A percentile compares a stretch with the other conserved stretches of the same genome.
Evolutionary conservation across 306 rosid genomes (phyloP).

Genomic region (Sophora flavescens): DNA sequence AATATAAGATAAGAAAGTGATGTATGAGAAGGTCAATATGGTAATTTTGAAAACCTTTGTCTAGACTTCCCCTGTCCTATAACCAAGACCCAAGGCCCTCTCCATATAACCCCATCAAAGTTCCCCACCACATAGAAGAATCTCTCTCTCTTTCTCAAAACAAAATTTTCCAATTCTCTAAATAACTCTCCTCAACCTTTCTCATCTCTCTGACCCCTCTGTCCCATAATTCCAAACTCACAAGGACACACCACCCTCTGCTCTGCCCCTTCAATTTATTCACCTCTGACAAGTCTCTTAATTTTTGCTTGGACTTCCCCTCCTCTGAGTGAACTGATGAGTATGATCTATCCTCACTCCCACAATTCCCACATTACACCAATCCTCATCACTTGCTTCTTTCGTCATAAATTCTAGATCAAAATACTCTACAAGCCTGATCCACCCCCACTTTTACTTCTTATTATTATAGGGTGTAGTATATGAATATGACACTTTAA

Average conservation of each 20-base stretch:
- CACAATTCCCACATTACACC: slow-evolving; percentile 62
- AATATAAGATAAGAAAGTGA: not conserved
- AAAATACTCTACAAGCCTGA: slow-evolving; percentile 4
- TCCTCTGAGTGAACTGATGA: slow-evolving; percentile 42
- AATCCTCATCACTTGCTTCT: slow-evolving; percentile 56
- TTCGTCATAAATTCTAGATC: slow-evolving; percentile 51
- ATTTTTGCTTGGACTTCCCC: slow-evolving; percentile 16
- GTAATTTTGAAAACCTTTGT: not conserved
- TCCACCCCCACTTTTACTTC: slow-evolving; percentile 19
- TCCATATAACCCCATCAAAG: slow-evolving; percentile 68
- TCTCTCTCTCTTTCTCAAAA: slow-evolving; percentile 38
- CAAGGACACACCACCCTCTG: slow-evolving; percentile 19
- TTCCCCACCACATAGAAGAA: slow-evolving; percentile 55
- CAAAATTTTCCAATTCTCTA: slow-evolving; percentile 46
- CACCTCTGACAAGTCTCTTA: slow-evolving; percentile 38
- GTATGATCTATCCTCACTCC: slow-evolving; percentile 53
- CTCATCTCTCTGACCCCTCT: not conserved
- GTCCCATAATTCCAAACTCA: slow-evolving; percentile 38
- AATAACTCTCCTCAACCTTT: slow-evolving; percentile 19
- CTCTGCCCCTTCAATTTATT: slow-evolving; percentile 29
- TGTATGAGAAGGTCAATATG: slow-evolving; percentile 24
- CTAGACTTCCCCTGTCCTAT: slow-evolving; percentile 42
- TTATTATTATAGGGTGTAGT: not conserved
- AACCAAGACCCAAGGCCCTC: slow-evolving; percentile 46
- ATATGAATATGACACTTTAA: slow-evolving; percentile 40